Evolutionary conservation across 306 rosid species (phyloP).

Genomic region (Hippophae gyantsensis): DNA sequence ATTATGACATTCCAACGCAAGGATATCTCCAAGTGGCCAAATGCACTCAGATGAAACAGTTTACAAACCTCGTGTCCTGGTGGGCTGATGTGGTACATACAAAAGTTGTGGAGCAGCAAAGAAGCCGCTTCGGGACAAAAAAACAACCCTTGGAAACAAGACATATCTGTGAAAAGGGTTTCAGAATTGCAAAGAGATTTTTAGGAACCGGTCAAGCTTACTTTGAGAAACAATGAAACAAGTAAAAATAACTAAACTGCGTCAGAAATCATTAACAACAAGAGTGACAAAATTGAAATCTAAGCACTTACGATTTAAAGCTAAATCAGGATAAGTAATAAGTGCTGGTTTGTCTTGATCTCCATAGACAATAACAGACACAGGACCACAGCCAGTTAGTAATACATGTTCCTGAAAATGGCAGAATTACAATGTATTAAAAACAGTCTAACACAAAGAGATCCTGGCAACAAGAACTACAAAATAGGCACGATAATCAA

Average conservation of each 20-base stretch:
- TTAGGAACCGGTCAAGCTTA: too few relatives aligned
- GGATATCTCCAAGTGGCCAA: neutral
- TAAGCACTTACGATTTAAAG: constrained; percentile 57
- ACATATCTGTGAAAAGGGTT: constrained; percentile 40
- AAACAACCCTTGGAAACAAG: constrained; percentile 93
- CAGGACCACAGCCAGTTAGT: constrained; percentile 76
- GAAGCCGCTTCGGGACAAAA: constrained; percentile 93
- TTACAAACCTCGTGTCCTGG: constrained; percentile 94
- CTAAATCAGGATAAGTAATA: constrained; percentile 87
- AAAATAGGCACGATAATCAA: neutral
- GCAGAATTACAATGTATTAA: constrained; percentile 1
- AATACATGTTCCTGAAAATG: constrained; percentile 58
- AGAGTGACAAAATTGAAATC: constrained; percentile 2
- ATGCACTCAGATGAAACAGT: constrained; percentile 21
- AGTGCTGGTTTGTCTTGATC: constrained; percentile 82
- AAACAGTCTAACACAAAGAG: neutral
- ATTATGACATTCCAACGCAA: neutral
- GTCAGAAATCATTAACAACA: neutral
- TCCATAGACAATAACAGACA: constrained; percentile 75
- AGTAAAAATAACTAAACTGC: neutral
- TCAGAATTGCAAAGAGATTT: too few relatives aligned
- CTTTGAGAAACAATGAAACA: constrained; percentile 4
- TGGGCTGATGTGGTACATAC: constrained; percentile 89
- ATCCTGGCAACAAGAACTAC: neutral
- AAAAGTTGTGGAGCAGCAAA: constrained; percentile 86